A percentile compares a stretch with the other conserved stretches of the same genome.
Conservation (phyloP, 2,329 filamentous ascomycete genomes). For the Bipolaris bicolor region DNA sequence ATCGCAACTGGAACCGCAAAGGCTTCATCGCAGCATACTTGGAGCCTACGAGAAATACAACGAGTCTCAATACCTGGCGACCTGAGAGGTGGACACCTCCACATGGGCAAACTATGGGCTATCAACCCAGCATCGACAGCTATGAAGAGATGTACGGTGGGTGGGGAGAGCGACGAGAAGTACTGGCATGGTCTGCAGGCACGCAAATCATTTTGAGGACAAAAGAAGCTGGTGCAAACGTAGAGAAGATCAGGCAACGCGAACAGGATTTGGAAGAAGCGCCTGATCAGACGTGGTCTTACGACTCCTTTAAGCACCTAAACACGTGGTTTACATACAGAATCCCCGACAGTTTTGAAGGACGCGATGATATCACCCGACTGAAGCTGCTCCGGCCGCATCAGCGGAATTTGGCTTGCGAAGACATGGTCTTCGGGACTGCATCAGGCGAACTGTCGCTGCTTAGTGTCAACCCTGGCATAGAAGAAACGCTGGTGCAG, state of each 20-base stretch:
- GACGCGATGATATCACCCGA: conserved; percentile 64
- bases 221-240: conserved; percentile 50
- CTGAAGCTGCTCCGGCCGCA: conserved; percentile 59
- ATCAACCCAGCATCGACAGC: conserved; percentile 64
- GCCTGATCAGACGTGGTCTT: conserved; percentile 29
- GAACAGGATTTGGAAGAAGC: conserved; percentile 7
- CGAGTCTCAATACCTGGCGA: conserved; percentile 42
- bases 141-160: conserved; percentile 57
- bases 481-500: conserved; percentile 21
- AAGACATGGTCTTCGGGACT: conserved; percentile 62
- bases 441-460: conserved; percentile 60
- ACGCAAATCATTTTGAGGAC: conserved; percentile 61
- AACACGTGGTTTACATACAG: conserved; percentile 60
- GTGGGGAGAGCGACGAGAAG: conserved; percentile 58
- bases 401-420: conserved; percentile 45
- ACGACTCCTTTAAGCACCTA: conserved; percentile 43
- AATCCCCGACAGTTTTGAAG: conserved; percentile 58
- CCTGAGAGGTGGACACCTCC: conserved; percentile 49
- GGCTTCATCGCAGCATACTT: conserved; percentile 63
- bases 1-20: conserved; percentile 63
- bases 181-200: conserved; percentile 66
- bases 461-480: conserved; percentile 27
- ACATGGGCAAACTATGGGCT: conserved; percentile 63
- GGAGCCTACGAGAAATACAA: conserved; percentile 50
- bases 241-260: conserved; percentile 31